Percentiles rank a stretch among this genome's conserved stretches.
These are phyloP conservation scores for Nemania abortiva DNA, from an alignment of 2,329 filamentous ascomycete species.

Conservation along the genomic window DNA sequence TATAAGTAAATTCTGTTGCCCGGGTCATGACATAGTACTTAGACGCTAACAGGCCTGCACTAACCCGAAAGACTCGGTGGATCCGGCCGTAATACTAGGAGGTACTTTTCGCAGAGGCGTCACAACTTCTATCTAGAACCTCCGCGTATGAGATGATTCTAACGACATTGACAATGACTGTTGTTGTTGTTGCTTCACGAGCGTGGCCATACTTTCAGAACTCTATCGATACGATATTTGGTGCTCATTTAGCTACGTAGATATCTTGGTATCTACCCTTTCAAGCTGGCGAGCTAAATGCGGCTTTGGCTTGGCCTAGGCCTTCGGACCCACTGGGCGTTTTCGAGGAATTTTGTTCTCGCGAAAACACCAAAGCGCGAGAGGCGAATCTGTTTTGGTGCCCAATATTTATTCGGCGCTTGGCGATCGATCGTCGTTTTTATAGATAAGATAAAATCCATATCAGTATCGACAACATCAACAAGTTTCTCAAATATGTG, in stretches of 20 bases:
- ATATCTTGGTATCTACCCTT: not conserved
- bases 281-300: not conserved
- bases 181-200: not conserved
- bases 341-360: conserved; percentile 19
- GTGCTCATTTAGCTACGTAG: not conserved
- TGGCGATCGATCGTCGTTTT: not conserved
- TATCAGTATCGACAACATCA: not conserved
- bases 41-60: not conserved
- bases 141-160: not conserved
- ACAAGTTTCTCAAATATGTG: not conserved
- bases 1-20: not conserved
- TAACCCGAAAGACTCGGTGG: not conserved
- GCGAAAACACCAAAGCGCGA: conserved; percentile 36
- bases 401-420: conserved; percentile 10
- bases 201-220: too few species aligned
- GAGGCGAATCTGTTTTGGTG: conserved; percentile 18
- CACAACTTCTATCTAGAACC: not conserved
- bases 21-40: not conserved
- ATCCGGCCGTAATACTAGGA: not conserved
- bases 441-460: not conserved
- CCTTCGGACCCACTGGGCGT: conserved; percentile 16
- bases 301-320: conserved; percentile 16
- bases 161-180: not conserved
- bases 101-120: not conserved
- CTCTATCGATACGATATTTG: not conserved